Evolutionary conservation across 352 stramenopile species (phyloP), one percentile per base, ranked within the genome.

Genomic region (Thraustochytrium sp.): DNA sequence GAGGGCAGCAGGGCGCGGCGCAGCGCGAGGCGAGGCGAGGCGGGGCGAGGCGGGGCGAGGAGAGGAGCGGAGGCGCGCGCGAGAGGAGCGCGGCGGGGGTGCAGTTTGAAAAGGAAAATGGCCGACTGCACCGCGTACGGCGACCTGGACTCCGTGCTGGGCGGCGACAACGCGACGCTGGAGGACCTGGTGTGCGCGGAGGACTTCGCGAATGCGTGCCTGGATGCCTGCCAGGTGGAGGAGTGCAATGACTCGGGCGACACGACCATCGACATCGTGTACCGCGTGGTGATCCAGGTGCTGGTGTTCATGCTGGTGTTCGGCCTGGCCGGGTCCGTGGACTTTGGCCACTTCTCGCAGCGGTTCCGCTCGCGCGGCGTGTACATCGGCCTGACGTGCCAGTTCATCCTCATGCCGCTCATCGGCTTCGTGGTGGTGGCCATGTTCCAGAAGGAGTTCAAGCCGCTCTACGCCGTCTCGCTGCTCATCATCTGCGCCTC

Each of bases 401-500:
- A 84, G 61, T 84, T 84, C 34, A 36, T 84, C 16, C 61, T 84
- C 23, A 84, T 84, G 75, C 75, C 75, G 9, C 61, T 84, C 0
- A 84, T 84, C 46, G 75, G 75, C n/a, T 84, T 84, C 38, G 11
- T 84, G 23, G 56, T 61, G 5, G 75, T 84, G 3, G 55, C 59
- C 44, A 78, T 78, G 29, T 84, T 84, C 46, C 31, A 80, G 9
- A 3, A 44, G 26, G 18, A 42, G 26, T 18, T 84, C 42, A 34
- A 78, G 40, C 75, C 75, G 11, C 40, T 84, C n/a, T 73, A 84
- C 37, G 75, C 75, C 11, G 61, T 84, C 26, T 44, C 59, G 9
- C 61, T 84, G 3, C 56, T 84, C 4, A 78, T 84, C 34, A 73
- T 84, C 31, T 84, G 75, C 49, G 75, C 75, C 8, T 80, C 54